Conservation (phyloP, 495 filamentous ascomycete species). For the Pseudoneurospora amorphoporcata region DNA sequence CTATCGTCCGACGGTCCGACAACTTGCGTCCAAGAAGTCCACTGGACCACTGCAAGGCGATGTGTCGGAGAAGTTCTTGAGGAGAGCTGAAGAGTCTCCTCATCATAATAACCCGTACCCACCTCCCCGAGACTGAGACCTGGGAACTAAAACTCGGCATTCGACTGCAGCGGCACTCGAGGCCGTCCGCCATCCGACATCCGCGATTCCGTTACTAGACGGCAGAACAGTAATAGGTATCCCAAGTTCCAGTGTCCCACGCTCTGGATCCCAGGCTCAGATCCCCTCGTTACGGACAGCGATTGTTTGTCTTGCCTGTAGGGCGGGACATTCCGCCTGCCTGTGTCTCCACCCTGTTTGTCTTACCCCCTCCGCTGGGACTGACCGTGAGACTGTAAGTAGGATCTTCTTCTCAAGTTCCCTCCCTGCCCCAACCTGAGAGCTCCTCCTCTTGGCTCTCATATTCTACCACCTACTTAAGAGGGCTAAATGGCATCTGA, state of each 20-base stretch:
- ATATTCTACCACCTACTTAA: neutral
- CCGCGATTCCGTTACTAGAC: neutral
- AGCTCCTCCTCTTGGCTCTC: neutral
- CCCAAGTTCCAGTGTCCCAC: neutral
- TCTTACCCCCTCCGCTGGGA: neutral
- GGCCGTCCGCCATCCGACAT: neutral
- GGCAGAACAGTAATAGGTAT: neutral
- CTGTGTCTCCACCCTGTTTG: neutral
- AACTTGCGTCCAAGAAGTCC: neutral
- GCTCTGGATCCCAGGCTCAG: neutral
- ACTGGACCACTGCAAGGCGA: neutral
- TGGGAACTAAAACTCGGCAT: neutral
- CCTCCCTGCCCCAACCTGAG: neutral
- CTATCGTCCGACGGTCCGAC: neutral
- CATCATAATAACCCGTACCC: neutral
- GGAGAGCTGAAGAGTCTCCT: neutral
- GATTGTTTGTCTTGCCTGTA: neutral
- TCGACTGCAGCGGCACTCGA: neutral
- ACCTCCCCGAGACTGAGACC: neutral
- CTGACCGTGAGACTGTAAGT: neutral
- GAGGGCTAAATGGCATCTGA: neutral
- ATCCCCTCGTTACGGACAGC: neutral
- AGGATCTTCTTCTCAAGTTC: neutral
- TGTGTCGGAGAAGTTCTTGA: neutral
- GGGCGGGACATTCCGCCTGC: neutral